Conservation (phyloP, 495 filamentous ascomycete genomes). For the Penicillium angulare region DNA sequence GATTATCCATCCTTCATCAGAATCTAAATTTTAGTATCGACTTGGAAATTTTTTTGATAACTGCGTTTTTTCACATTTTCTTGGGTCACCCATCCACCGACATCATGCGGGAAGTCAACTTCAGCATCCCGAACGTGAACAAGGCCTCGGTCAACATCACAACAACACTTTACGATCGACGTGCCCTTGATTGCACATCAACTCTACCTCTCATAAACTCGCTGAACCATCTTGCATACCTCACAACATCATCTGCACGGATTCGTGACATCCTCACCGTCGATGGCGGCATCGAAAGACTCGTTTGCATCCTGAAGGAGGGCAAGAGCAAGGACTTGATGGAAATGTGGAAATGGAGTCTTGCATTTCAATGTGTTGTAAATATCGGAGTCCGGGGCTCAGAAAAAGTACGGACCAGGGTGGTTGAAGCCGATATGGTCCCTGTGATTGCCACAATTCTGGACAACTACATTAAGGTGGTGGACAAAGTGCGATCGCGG, state of each 20-base stretch:
- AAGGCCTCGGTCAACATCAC: constrained; percentile 99
- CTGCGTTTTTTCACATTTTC: neutral
- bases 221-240: constrained; percentile 94
- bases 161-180: constrained; percentile 94
- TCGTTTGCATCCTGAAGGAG: constrained; percentile 97
- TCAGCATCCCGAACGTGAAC: constrained; percentile 99
- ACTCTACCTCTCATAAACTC: constrained; percentile 97
- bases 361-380: constrained; percentile 97
- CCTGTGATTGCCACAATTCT: constrained; percentile 99
- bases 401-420: constrained; percentile 85
- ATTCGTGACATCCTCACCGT: constrained; percentile 97
- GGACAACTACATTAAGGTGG: constrained; percentile 95
- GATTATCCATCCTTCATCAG: no score
- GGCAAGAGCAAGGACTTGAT: constrained; percentile 95
- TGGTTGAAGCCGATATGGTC: constrained; percentile 98
- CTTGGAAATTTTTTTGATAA: neutral
- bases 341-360: constrained; percentile 99
- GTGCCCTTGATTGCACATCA: constrained; percentile 96
- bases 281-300: constrained; percentile 93
- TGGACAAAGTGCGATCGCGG: constrained; percentile 85
- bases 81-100: constrained; percentile 2
- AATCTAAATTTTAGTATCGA: neutral
- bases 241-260: constrained; percentile 96
- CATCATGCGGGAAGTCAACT: constrained; percentile 97
- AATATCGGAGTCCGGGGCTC: constrained; percentile 97